Base-by-base conservation (phyloP, 2,329 filamentous ascomycete genomes). In the Magnaporthiopsis rhizophila region DNA sequence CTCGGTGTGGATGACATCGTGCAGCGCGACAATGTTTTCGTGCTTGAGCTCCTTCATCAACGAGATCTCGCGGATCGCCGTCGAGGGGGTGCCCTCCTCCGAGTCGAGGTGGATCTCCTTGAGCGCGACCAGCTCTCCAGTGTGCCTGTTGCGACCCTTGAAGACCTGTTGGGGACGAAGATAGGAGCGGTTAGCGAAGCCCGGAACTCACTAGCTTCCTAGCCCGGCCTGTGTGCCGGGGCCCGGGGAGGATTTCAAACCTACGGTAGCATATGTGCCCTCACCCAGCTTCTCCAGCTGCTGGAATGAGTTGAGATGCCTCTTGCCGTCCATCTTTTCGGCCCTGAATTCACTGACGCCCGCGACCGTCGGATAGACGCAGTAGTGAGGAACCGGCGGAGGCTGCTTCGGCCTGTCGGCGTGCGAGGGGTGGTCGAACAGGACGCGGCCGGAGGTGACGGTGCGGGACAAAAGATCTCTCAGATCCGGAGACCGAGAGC, bases 21-120 rank as follows among this genome's bases (percentile, higher is more conserved):
- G 92, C 6, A 99, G 87, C 65, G 89, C 91, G 71, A 99, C 93
- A 69, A 99, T 98, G 74, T 97, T 98, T 76, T 97, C 93, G 78
- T 99, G 95, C 78, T 98, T 98, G 69, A 99, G 85, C 79, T 99
- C 95, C 79, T 99, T 99, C 95, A 99, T 98, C 65, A 99, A 84
- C 1, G 93, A 97, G 72, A 99, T 99, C 78, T 99, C 95, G 72
- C 95, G 91, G 75, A 99, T 99, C 60, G 95, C 95, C 0, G 95
- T 99, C 62, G 91, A 96, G 4, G 95, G 95, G 0, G 95, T 99
- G 71, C 95, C 95, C 80, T 99, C 95, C 81, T 99, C 95, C 62
- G 91, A 96, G 77, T 99, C 95, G 67, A 99, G 90, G 75, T 99
- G 95, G 71, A 99, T 99, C 79, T 99, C 95, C 78, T 99, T 99